Evolutionary conservation across 306 rosid genomes (phyloP), one percentile per base, ranked within the genome.

Genomic region (Medicago arabica): DNA sequence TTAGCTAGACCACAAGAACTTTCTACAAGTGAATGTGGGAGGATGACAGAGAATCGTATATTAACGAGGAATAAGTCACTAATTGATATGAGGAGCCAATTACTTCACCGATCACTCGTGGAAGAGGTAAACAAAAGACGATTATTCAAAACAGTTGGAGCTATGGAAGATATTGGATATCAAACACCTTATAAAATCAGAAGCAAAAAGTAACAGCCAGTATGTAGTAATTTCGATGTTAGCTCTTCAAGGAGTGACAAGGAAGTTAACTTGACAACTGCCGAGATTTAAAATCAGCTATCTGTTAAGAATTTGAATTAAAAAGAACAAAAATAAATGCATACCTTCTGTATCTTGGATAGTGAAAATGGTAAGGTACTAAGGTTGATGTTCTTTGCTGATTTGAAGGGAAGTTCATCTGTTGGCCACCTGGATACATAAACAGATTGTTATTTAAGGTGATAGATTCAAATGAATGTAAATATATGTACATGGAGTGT

Each of bases 91-190:
- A 89, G 84, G 46, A 93, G 98, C 84, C 96, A 87, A 60, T 65
- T 91, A 69, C 85, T 91, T 0, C 96, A 89, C 80, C 80, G 88
- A 34, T 34, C 38, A 34, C 38, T 34, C 1, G 38, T 34, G 3
- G 38, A 34, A 34, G 38, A 34, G 38, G 38, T 34, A 34, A 34
- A 34, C 38, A 34, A 34, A 34, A 34, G 38, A 34, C 38, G 38
- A 7, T 46, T 93, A 75, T 93, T 89, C 83, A 91, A 88, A 50
- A 89, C 97, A 9, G 89, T 89, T 6, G 97, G 96, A 82, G 90
- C 90, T 0, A 90, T 91, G 67, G 97, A 93, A 81, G 79, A 82
- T 73, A 89, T 93, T 9, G 98, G 98, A 47, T 93, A 85, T 83
- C 89, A 86, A 79, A 44, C 87, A 25, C 96, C 97, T 36, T 86